These are phyloP conservation scores for Geotrichum reessii DNA, from an alignment of 1,139 yeast species.

Conservation along the genomic window DNA sequence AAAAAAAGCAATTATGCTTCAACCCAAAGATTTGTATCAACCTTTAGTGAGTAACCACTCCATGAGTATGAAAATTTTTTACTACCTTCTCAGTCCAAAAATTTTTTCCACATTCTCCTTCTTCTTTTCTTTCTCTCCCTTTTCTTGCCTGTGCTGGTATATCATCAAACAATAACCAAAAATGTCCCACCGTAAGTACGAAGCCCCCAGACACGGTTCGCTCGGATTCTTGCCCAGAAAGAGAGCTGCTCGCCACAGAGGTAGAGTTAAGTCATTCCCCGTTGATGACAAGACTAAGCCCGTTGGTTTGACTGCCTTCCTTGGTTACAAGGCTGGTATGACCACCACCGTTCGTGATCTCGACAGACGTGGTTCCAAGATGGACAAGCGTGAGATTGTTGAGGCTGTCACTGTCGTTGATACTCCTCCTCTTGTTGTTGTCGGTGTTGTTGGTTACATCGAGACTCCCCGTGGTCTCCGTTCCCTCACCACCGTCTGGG, in stretches of 20 bases:
- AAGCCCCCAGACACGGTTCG: slow-evolving; percentile 99
- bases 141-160: slow-evolving; percentile 11
- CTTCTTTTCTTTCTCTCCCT: slow-evolving; percentile 5
- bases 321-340: slow-evolving; percentile 99
- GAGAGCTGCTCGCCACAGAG: slow-evolving; percentile 99
- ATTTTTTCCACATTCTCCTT: background rate
- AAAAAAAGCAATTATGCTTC: background rate
- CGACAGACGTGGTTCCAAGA: slow-evolving; percentile 99
- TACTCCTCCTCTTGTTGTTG: slow-evolving; percentile 98
- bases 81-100: background rate
- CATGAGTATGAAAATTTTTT: slow-evolving; percentile 3
- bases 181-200: slow-evolving; percentile 99
- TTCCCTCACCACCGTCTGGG: slow-evolving; percentile 99
- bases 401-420: slow-evolving; percentile 99
- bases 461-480: slow-evolving; percentile 99
- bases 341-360: slow-evolving; percentile 99
- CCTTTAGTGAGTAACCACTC: background rate
- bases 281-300: slow-evolving; percentile 98
- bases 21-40: background rate
- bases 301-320: slow-evolving; percentile 98
- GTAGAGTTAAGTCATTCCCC: slow-evolving; percentile 99
- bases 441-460: slow-evolving; percentile 99
- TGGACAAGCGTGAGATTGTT: slow-evolving; percentile 99
- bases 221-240: slow-evolving; percentile 98
- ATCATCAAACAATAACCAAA: slow-evolving; percentile 16